Conservation (phyloP, 768 basidiomycete genomes). For the Tricholoma bakamatsutake region DNA sequence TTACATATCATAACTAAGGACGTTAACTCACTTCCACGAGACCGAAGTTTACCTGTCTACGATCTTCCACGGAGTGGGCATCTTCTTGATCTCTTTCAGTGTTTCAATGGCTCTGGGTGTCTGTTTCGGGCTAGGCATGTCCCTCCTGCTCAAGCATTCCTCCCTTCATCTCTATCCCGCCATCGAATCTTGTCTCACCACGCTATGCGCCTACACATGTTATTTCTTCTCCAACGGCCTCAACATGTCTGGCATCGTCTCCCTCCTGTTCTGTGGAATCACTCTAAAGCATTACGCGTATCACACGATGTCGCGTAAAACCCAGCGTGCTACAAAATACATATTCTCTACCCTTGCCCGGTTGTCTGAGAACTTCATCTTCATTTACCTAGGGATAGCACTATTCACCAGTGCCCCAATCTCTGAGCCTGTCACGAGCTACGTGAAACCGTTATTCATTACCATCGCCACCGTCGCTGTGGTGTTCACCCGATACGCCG, state of each 20-base stretch:
- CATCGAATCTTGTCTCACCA: slow-evolving; percentile 95
- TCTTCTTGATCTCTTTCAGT: slow-evolving; percentile 93
- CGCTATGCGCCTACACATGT: slow-evolving; percentile 91
- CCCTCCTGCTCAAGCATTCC: slow-evolving; percentile 91
- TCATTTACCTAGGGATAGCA: slow-evolving; percentile 95
- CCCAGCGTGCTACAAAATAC: slow-evolving; percentile 92
- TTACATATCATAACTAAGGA: slow-evolving; percentile 42
- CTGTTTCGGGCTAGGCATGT: slow-evolving; percentile 84
- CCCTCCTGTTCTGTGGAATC: slow-evolving; percentile 96
- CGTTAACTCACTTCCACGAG: slow-evolving; percentile 87
- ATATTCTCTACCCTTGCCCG: slow-evolving; percentile 93
- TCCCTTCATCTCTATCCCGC: slow-evolving; percentile 81
- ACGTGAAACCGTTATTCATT: slow-evolving; percentile 95
- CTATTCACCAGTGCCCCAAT: slow-evolving; percentile 89
- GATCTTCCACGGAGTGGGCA: slow-evolving; percentile 94
- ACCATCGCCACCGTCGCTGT: slow-evolving; percentile 87
- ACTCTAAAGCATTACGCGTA: slow-evolving; percentile 99
- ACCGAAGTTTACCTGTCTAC: slow-evolving; percentile 81
- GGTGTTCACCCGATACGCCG: slow-evolving; percentile 90
- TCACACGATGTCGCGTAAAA: slow-evolving; percentile 95
- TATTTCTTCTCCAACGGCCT: slow-evolving; percentile 99
- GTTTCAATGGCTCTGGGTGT: slow-evolving; percentile 95
- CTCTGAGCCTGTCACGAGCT: slow-evolving; percentile 68
- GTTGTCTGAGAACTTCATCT: slow-evolving; percentile 98
- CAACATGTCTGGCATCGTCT: slow-evolving; percentile 94